Base-by-base conservation (phyloP, 2,329 filamentous ascomycete genomes). In the Lachnellula hyalina region DNA sequence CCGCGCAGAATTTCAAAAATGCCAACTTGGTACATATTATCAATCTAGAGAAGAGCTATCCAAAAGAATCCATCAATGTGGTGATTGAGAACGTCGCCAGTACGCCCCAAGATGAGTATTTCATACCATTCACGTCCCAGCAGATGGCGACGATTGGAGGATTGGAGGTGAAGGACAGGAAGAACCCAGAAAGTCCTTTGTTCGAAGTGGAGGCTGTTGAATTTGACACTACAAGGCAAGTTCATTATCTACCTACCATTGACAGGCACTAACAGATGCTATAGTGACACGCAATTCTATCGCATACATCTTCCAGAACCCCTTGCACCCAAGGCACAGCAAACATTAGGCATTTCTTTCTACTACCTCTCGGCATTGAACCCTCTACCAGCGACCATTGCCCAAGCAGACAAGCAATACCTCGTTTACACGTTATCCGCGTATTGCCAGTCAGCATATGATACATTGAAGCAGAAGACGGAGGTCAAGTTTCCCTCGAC, bases 1-100 rank as follows among this genome's bases (percentile, higher is more conserved):
- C 93, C 52, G 87, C 92, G 14, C 89, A 90, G 70, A 89, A 92
- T 63, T 99, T 96, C 77, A 90, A 92, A 76, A 96, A 99, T 74
- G 81, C 81, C 73, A 97, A 99, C 71, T 74, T 97, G 32, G 87
- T 97, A 50, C 89, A 94, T 67, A 86, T 88, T 61, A 86, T 95
- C 68, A 96, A 96, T 63, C 75, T 96, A 55, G 93, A 97, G 74
- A 97, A 96, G 79, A 89, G 85, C 63, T 97, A 94, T 68, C 85
- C 86, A 53, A 86, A 91, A 69, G 93, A 97, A 74, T 87, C 86
- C 14, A 84, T 96, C 78, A 96, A 97, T 74, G 86, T 96, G n/a
- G 79, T 96, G 50, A 84, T 99, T 60, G 88, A 96, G 77, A 99
- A 99, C 72, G 78, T 89, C 63, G 89, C 87, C 67, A 79, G 81